Percentiles rank a stretch among this genome's conserved stretches.
These are phyloP conservation scores for Chondrus crispus DNA, from an alignment of 23 red algal genomes.

Conservation along the genomic window DNA sequence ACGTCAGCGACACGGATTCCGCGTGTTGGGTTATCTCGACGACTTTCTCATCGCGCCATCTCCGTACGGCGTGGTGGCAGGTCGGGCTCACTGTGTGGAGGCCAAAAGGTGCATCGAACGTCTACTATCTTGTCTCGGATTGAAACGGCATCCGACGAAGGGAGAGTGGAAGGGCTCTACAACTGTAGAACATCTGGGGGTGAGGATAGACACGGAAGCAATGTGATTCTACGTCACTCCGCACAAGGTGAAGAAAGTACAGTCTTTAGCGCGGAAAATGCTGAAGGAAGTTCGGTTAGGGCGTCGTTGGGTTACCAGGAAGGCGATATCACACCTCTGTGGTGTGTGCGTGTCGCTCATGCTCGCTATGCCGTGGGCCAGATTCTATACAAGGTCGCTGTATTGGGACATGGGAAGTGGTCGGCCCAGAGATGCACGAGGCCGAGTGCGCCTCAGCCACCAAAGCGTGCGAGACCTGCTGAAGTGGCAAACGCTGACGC, in stretches of 20 bases:
- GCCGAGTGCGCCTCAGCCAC: too few species aligned
- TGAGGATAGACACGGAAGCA: background rate
- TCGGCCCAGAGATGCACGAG: too few species aligned
- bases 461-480: too few species aligned
- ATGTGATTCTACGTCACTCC: background rate
- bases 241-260: background rate
- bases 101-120: background rate
- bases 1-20: background rate
- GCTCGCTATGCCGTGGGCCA: background rate
- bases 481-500: too few species aligned
- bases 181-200: background rate
- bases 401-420: too few species aligned
- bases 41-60: constrained; percentile 10
- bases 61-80: background rate
- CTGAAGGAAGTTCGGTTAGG: background rate
- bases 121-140: background rate
- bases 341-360: background rate
- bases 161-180: background rate
- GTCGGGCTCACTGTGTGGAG: background rate
- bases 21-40: constrained; percentile 12
- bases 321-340: background rate
- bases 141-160: background rate
- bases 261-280: background rate
- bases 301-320: background rate
- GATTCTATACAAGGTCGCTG: background rate